Evolutionary conservation across 768 basidiomycete genomes (phyloP).

Genomic region (Amyloporia xantha): DNA sequence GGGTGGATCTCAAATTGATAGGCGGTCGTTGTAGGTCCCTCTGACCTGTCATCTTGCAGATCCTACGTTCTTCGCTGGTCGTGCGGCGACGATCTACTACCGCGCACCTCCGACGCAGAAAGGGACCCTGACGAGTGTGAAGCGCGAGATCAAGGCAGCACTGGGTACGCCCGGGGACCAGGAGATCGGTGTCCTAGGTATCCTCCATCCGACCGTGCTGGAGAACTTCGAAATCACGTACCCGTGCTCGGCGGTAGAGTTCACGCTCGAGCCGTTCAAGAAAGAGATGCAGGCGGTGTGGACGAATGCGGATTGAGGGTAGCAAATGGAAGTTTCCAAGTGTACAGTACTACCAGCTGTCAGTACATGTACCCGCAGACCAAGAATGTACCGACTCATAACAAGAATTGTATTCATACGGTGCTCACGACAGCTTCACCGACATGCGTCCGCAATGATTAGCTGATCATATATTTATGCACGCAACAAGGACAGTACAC

Average conservation of each 20-base stretch:
- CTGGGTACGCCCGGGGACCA: constrained; percentile 47
- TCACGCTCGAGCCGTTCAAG: constrained; percentile 92
- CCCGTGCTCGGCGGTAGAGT: constrained; percentile 93
- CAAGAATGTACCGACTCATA: no score
- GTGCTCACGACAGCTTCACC: no score
- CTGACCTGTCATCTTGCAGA: constrained; percentile 44
- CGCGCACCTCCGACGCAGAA: constrained; percentile 44
- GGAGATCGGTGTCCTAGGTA: constrained; percentile 83
- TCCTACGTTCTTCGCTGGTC: constrained; percentile 90
- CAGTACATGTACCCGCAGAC: no score
- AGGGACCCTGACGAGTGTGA: constrained; percentile 27
- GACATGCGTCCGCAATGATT: neutral
- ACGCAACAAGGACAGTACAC: neutral
- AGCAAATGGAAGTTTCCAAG: no score
- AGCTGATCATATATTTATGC: neutral
- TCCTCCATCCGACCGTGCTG: constrained; percentile 88
- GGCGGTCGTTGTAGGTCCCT: neutral
- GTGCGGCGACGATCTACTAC: constrained; percentile 89
- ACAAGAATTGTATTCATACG: no score
- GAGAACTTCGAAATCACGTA: constrained; percentile 91
- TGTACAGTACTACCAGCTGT: no score
- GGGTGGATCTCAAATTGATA: no score
- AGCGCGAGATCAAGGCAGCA: constrained; percentile 40
- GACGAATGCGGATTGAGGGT: constrained; percentile 5
- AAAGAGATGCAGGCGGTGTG: constrained; percentile 33